Evolutionary conservation across 2,329 filamentous ascomycete genomes (phyloP).

Genomic region (Hymenoscyphus occultus): DNA sequence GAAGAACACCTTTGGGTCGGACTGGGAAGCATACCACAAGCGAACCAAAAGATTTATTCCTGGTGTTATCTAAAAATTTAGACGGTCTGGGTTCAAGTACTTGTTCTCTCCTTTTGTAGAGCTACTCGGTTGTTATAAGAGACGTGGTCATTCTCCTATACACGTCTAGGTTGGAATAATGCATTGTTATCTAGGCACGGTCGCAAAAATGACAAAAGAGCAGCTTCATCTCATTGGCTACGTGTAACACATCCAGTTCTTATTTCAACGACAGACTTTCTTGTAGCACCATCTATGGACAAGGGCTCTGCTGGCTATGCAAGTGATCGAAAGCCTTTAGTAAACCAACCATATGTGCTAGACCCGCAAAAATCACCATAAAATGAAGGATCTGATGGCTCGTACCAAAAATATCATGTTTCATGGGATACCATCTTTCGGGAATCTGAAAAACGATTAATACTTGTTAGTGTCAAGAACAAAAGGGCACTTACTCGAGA

Average conservation of each 20-base stretch:
- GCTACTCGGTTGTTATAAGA: too few species aligned
- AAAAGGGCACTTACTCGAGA: conserved; percentile 9
- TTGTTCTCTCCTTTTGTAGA: background rate
- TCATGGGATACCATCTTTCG: conserved; percentile 28
- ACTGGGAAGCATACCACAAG: conserved; percentile 50
- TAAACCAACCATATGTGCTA: conserved; percentile 29
- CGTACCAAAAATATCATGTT: conserved; percentile 29
- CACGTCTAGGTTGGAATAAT: background rate
- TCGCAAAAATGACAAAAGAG: background rate
- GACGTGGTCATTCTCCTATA: too few species aligned
- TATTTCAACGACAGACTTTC: background rate
- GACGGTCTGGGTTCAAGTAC: background rate
- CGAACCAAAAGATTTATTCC: conserved; percentile 49
- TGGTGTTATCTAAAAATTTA: conserved; percentile 36
- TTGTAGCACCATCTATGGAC: background rate
- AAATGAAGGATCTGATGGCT: conserved; percentile 37
- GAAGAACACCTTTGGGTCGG: conserved; percentile 42
- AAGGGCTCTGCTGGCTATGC: conserved; percentile 8
- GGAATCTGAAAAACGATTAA: conserved; percentile 21
- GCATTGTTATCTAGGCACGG: background rate
- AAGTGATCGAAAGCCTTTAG: conserved; percentile 23
- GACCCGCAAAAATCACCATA: conserved; percentile 31
- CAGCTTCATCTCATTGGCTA: background rate
- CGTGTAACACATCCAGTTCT: background rate
- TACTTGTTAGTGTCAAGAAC: background rate